Conservation (phyloP, 805 yeast genomes). For the Limtongozyma cylindracea region DNA sequence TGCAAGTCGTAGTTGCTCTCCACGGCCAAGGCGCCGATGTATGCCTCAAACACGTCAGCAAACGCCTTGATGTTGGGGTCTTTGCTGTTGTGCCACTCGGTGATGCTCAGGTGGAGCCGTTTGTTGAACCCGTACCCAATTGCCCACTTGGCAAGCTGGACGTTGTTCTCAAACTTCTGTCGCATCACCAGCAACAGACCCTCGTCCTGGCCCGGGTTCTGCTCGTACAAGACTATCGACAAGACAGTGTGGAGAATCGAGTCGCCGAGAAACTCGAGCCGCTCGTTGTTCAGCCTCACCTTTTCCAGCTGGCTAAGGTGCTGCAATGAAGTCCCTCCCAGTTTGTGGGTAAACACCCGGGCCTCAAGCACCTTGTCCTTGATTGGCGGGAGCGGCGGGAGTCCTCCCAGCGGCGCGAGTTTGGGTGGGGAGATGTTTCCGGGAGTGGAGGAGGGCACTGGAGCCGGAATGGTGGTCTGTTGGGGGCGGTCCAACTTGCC, state of each 20-base stretch:
- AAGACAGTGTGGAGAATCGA: slow-evolving; percentile 54
- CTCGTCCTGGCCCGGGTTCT: slow-evolving; percentile 50
- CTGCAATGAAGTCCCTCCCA: slow-evolving; percentile 31
- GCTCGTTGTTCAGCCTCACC: slow-evolving; percentile 49
- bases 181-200: slow-evolving; percentile 59
- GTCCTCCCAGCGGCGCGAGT: too few species aligned
- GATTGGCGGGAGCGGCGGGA: slow-evolving; percentile 59
- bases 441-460: too few species aligned
- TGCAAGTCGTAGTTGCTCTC: slow-evolving; percentile 24
- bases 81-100: slow-evolving; percentile 14
- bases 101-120: slow-evolving; percentile 22
- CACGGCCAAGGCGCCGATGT: slow-evolving; percentile 58
- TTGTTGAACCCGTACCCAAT: slow-evolving; percentile 39
- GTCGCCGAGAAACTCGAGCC: slow-evolving; percentile 82
- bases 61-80: slow-evolving; percentile 46
- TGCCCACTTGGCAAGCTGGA: slow-evolving; percentile 46
- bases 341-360: slow-evolving; percentile 64
- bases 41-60: slow-evolving; percentile 90
- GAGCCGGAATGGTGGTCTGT: too few species aligned
- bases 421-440: too few species aligned
- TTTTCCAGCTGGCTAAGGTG: slow-evolving; percentile 30
- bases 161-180: slow-evolving; percentile 47
- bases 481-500: too few species aligned
- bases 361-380: slow-evolving; percentile 28
- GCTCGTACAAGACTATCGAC: slow-evolving; percentile 36